These are phyloP conservation scores for Eutrema yunnanense DNA, from an alignment of 345 rosid species.

Conservation along the genomic window DNA sequence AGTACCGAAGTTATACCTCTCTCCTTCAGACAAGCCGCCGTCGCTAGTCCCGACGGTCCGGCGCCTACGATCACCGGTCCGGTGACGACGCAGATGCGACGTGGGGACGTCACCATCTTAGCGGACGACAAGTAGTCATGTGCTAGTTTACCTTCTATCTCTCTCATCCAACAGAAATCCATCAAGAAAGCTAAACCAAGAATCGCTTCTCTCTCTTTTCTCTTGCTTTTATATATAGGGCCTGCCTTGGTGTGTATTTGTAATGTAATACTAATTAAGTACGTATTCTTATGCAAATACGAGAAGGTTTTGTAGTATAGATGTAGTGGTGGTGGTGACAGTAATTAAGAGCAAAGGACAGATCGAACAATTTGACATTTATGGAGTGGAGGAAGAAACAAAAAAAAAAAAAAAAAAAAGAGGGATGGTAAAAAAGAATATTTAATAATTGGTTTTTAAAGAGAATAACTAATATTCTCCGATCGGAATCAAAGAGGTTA, in stretches of 20 bases:
- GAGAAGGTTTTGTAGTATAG: constrained; percentile 21
- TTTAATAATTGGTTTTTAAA: background rate
- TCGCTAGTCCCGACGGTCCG: constrained; percentile 76
- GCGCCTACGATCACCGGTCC: constrained; percentile 76
- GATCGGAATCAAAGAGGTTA: constrained; percentile 25
- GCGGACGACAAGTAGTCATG: constrained; percentile 46
- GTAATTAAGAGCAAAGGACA: constrained; percentile 20
- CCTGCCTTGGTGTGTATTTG: constrained; percentile 2
- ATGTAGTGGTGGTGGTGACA: constrained; percentile 18
- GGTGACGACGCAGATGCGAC: constrained; percentile 25
- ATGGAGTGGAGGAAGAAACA: constrained; percentile 1
- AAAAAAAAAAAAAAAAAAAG: background rate
- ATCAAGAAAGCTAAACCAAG: constrained; percentile 32
- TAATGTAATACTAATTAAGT: constrained; percentile 1
- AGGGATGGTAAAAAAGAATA: background rate
- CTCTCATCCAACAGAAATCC: constrained; percentile 48
- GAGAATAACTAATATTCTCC: background rate
- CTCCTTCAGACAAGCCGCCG: constrained; percentile 62
- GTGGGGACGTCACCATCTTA: constrained; percentile 21
- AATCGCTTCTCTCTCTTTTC: background rate
- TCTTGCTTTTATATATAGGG: constrained; percentile 11
- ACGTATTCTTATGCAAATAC: constrained; percentile 16
- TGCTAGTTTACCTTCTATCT: constrained; percentile 70
- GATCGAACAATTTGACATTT: constrained; percentile 19
- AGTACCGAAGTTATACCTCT: constrained; percentile 40